Conservation (phyloP, 345 rosid genomes). For the Cardamine occulta region DNA sequence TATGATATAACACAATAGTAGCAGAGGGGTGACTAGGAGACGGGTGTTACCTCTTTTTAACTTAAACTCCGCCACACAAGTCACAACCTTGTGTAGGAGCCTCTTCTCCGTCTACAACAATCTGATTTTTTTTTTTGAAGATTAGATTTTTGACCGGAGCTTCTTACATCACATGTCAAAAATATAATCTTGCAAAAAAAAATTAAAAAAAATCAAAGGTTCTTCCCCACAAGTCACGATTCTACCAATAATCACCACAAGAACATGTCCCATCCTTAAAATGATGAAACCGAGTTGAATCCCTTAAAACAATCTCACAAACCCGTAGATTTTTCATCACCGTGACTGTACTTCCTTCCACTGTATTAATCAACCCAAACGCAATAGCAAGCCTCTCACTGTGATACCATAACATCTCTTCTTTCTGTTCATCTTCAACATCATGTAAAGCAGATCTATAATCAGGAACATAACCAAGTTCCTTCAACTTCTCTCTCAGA, state of each 20-base stretch:
- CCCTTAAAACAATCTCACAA: slow-evolving; percentile 65
- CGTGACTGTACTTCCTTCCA: slow-evolving; percentile 54
- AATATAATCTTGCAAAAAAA: no score
- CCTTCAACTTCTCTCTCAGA: slow-evolving; percentile 64
- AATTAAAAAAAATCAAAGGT: no score
- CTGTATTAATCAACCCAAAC: slow-evolving; percentile 54
- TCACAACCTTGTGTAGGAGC: no score
- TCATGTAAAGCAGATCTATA: slow-evolving; percentile 62
- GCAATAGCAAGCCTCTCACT: slow-evolving; percentile 74
- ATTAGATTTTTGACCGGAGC: no score
- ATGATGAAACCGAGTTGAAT: slow-evolving; percentile 62
- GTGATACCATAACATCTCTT: slow-evolving; percentile 63
- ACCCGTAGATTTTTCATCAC: slow-evolving; percentile 81
- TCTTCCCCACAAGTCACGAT: neutral
- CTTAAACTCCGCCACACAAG: no score
- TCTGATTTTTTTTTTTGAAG: no score
- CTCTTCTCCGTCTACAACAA: no score
- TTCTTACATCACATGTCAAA: no score
- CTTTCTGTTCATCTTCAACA: slow-evolving; percentile 73
- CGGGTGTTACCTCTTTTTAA: no score
- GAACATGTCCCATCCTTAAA: slow-evolving; percentile 56
- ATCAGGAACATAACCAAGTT: slow-evolving; percentile 64
- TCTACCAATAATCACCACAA: slow-evolving; percentile 66
- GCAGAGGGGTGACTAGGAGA: no score
- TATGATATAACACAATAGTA: no score